Evolutionary conservation across 2,329 filamentous ascomycete species (phyloP), one percentile per base, ranked within the genome.

Genomic region (Emmonsia crescens): DNA sequence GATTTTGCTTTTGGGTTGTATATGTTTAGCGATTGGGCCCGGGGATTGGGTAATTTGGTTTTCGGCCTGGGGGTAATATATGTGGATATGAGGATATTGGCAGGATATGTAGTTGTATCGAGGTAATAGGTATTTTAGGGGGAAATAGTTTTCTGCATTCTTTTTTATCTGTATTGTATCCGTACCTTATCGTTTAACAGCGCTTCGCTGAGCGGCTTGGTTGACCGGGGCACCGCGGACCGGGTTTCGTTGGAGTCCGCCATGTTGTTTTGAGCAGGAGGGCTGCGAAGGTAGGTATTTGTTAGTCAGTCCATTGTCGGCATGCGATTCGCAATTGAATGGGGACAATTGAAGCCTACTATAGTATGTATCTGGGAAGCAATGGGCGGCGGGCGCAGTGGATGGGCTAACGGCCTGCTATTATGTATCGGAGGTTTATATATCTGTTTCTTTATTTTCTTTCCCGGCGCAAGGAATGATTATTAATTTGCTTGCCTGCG

Each of bases 171-270:
- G 8, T 31, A 12, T 42, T 31, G 9, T 31, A 19, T 46, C 40
- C 72, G 67, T 86, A 96, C 94, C 91, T 99, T 99, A 81, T 99
- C 94, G 79, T 97, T 97, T 74, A 99, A 85, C 72, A 99, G 86
- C 73, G 93, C 90, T 83, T 99, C 94, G 83, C 93, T 97, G 79
- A 96, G 89, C 66, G 94, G 93, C 78, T 84, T 83, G 74, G 78
- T 84, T 65, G 85, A 80, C 70, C 90, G 85, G 76, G 88, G 83
- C 76, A 83, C 82, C 70, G 85, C 82, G 68, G 84, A 79, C 74
- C 74, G 77, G 74, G 81, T 79, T 79, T 79, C 76, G 66, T 68
- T 75, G 64, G 74, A 73, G 71, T 85, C 82, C 75, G 83, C 80
- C 83, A 86, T 85, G 73, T 73, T 73, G 74, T 73, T 73, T 55